phyloP scores from a whole-genome alignment of 768 basidiomycete genomes.

The Termitomyces sp. region DNA sequence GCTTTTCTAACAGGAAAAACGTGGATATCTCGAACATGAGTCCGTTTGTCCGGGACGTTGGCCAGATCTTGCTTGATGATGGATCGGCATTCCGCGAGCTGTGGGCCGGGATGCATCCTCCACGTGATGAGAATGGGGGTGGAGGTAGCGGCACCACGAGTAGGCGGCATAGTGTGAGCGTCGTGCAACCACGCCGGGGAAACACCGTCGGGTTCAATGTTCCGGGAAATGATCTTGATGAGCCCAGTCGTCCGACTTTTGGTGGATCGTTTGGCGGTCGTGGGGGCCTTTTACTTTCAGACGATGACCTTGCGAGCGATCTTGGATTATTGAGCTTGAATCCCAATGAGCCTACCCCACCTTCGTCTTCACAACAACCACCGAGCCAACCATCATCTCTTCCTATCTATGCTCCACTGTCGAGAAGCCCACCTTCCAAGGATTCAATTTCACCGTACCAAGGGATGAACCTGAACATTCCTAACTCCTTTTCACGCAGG shows the following conservation, averaged over 20 bases:
- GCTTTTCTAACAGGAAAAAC: constrained; percentile 38
- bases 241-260: constrained; percentile 28
- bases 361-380: constrained; percentile 44
- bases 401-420: constrained; percentile 70
- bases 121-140: constrained; percentile 57
- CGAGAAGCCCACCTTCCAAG: constrained; percentile 55
- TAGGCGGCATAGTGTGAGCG: constrained; percentile 77
- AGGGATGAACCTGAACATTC: constrained; percentile 58
- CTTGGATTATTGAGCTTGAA: constrained; percentile 61
- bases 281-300: constrained; percentile 64
- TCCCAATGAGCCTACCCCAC: constrained; percentile 31
- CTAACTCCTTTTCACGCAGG: constrained; percentile 43
- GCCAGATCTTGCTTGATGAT: constrained; percentile 73
- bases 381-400: constrained; percentile 72
- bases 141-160: constrained; percentile 79
- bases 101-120: constrained; percentile 69
- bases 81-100: constrained; percentile 68
- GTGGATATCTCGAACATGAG: constrained; percentile 72
- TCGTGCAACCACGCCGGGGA: constrained; percentile 70
- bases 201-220: constrained; percentile 69
- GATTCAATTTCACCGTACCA: constrained; percentile 55
- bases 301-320: constrained; percentile 78
- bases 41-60: constrained; percentile 83
- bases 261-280: constrained; percentile 35
- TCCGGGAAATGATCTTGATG: constrained; percentile 42